phyloP scores from a whole-genome alignment of 345 rosid genomes.

The Eucalyptus sp. region DNA sequence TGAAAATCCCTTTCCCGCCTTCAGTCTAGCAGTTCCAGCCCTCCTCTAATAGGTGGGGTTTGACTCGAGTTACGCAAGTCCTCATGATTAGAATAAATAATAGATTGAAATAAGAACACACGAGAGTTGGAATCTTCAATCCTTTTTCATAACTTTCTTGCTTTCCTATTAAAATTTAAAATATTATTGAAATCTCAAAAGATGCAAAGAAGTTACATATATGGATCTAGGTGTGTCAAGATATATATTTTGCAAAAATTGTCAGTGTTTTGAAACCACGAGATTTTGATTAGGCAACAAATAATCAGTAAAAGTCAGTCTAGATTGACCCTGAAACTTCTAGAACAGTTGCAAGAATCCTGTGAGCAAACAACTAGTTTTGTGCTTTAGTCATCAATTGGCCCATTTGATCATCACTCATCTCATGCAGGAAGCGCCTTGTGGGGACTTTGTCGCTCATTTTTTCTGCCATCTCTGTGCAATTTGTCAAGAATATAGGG shows the following conservation, averaged over 20 bases:
- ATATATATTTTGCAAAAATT: background rate
- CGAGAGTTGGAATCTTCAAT: background rate
- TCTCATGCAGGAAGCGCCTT: constrained; percentile 66
- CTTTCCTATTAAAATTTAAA: background rate
- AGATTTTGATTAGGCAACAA: background rate
- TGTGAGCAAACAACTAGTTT: background rate
- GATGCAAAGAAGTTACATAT: background rate
- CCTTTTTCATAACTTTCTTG: background rate
- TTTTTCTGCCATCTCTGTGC: constrained; percentile 88
- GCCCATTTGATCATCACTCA: background rate
- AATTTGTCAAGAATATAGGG: constrained; percentile 81
- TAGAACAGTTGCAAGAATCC: background rate
- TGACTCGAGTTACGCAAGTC: background rate
- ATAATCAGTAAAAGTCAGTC: background rate
- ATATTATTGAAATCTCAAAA: background rate
- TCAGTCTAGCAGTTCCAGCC: background rate
- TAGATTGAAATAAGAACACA: background rate
- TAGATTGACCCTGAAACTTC: background rate
- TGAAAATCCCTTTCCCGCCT: background rate
- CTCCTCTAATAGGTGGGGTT: background rate
- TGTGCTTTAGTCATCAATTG: background rate
- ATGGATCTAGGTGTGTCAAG: background rate
- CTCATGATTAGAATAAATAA: background rate
- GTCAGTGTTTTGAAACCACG: background rate
- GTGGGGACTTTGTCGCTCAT: constrained; percentile 69